phyloP scores from a whole-genome alignment of 2,329 filamentous ascomycete genomes.

The Fusarium guadeloupense region DNA sequence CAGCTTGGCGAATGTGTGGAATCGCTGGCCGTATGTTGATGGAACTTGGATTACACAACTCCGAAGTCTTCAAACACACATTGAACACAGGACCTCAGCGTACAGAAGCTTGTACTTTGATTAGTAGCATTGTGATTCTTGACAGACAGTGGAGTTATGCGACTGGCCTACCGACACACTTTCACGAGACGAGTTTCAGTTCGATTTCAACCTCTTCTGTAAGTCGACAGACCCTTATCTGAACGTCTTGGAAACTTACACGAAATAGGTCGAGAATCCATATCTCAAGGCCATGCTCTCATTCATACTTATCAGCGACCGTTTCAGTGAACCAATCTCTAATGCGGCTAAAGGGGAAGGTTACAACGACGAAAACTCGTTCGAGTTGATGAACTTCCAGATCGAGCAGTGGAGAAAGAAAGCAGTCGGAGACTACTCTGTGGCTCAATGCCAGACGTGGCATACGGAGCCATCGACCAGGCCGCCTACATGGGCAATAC shows the following conservation, averaged over 20 bases:
- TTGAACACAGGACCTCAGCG: slow-evolving; percentile 12
- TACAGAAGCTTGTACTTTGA: slow-evolving; percentile 9
- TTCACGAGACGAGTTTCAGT: slow-evolving; percentile 28
- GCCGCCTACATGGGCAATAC: slow-evolving; percentile 22
- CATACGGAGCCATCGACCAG: slow-evolving; percentile 8
- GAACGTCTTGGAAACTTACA: accelerated
- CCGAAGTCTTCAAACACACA: slow-evolving; percentile 36
- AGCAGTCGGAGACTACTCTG: slow-evolving; percentile 26
- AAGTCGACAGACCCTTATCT: not conserved
- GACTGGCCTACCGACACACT: slow-evolving; percentile 19
- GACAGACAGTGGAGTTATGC: slow-evolving; percentile 29
- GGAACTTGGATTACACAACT: slow-evolving; percentile 44
- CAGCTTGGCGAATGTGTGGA: slow-evolving; percentile 44
- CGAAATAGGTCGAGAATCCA: slow-evolving; percentile 12
- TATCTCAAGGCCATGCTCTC: slow-evolving; percentile 30
- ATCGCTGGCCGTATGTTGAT: slow-evolving; percentile 40
- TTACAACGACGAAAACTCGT: slow-evolving; percentile 39
- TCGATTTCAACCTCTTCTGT: slow-evolving; percentile 22
- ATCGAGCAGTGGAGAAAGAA: slow-evolving; percentile 43
- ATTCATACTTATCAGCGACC: slow-evolving; percentile 25
- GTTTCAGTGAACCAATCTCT: slow-evolving; percentile 22
- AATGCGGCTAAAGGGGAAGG: slow-evolving; percentile 19
- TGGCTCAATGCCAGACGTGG: slow-evolving; percentile 13
- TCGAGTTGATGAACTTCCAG: slow-evolving; percentile 45
- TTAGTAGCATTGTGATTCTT: slow-evolving; percentile 18